Evolutionary conservation across 331 rosid genomes (phyloP), one percentile per base, ranked within the genome.

Genomic region (Quercus tomentella): DNA sequence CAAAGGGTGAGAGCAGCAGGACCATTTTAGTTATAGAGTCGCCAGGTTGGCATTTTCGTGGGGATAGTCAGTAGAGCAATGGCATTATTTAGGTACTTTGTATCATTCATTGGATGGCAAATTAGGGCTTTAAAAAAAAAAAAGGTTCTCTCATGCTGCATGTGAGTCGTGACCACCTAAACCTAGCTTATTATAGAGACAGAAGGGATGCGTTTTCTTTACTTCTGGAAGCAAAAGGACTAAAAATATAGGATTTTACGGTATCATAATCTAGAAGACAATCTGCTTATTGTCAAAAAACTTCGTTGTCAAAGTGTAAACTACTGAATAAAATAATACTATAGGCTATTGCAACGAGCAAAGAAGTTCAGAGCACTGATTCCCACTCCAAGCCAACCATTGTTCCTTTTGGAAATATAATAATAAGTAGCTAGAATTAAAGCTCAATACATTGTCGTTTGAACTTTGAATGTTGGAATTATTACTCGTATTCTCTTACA

Each of bases 11-110:
- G 18, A 14, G 49, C 31, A 49, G 55, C 17, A 15, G 55, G 55
- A 49, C 16, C 55, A 49, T 49, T 63, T 12, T 70, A 35, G 61
- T 57, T 69, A 51, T 70, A 15, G 54, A 54, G 67, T 77, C 14
- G 75, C 76, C 67, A 43, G 83, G 81, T 70, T 85, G 80, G 79
- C 81, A 62, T 60, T 70, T 75, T 62, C 5, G 55, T 49, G 54
- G 54, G 54, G 5, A 14, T 4, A 3, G 54, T 49, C 18, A 14
- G 17, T 15, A 49, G 55, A 71, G 51, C 31, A 70, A 55, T 56
- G 7, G 10, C 16, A 70, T 78, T 18, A 78, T 58, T 70, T 70
- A 71, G 21, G 79, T 63, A 2, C 30, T 37, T 45, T 76, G 43
- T 14, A 22, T 7, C 25, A 14, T 7, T 60, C 66, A 60, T 5